Conservation (phyloP, 257 asterid species). For the Solanum medicagineum region DNA sequence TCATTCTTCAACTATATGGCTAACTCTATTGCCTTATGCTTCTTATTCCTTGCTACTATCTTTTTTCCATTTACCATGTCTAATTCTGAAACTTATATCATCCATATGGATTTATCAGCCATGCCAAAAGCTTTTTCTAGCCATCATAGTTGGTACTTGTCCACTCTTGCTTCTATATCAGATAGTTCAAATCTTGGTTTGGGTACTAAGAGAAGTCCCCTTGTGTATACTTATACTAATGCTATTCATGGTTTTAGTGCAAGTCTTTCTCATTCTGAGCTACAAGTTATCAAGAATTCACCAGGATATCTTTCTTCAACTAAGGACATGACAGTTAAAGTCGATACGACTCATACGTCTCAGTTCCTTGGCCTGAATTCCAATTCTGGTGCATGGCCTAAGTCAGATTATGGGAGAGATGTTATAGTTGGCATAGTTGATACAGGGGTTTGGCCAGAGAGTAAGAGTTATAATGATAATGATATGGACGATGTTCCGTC, state of each 20-base stretch:
- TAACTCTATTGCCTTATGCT: constrained; percentile 6
- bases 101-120: constrained; percentile 56
- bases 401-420: constrained; percentile 36
- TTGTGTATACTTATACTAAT: constrained; percentile 43
- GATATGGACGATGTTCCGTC: constrained; percentile 39
- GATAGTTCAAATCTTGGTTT: not conserved
- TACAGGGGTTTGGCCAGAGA: constrained; percentile 77
- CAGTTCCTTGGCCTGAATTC: constrained; percentile 51
- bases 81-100: constrained; percentile 36
- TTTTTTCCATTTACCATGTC: constrained; percentile 8
- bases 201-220: not conserved
- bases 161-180: constrained; percentile 35
- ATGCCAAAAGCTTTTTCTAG: constrained; percentile 65
- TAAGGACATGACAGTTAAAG: constrained; percentile 22
- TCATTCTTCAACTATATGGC: constrained; percentile 23
- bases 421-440: constrained; percentile 59
- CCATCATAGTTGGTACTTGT: constrained; percentile 48
- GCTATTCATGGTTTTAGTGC: constrained; percentile 65
- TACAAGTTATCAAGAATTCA: constrained; percentile 17
- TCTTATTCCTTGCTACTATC: constrained; percentile 6
- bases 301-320: constrained; percentile 42
- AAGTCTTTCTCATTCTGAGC: constrained; percentile 36
- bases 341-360: constrained; percentile 52
- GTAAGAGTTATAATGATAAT: constrained; percentile 45
- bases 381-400: constrained; percentile 42